Base-by-base conservation (phyloP, 2,329 filamentous ascomycete genomes). In the Cladosporium velox region DNA sequence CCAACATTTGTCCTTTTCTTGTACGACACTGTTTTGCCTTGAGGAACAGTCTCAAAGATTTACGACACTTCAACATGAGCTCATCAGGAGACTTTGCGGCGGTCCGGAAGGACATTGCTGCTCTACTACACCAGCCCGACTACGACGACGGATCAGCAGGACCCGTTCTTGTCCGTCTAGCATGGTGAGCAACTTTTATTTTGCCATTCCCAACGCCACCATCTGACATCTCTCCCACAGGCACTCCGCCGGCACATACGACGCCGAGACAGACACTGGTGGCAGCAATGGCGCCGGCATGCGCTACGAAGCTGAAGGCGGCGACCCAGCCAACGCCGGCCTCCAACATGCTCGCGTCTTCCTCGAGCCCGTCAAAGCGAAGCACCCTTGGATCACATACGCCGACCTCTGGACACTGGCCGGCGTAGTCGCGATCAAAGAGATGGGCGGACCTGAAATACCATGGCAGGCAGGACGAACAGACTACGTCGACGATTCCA, bases 131-230 rank as follows among this genome's bases (percentile, higher is more conserved):
- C 64, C 72, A 88, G 74, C 87, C 87, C 26, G 85, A 81, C 69
- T 89, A 89, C 74, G 87, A 89, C 71, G 87, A 90, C 76, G 87
- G 87, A 21, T 87, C 84, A 66, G 85, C 86, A 34, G 87, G 87
- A 1, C 87, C 87, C 0, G 85, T 89, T 0, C 83, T 89, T 60
- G 86, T 89, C 65, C 84, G 87, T 14, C 79, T 89, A 49, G 87
- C 87, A 65, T 89, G 86, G 86, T 85, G 77, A 69, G 79, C 76
- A 11, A 2, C 49, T 52, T 54, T 5, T 38, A n/a, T 11, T 47
- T n/a, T 34, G 49, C 26, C 55, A 26, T 41, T 21, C 11, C 34
- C 49, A 52, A 49, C 3, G 47, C 59, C 47, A n/a, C 59, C 12
- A 1, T n/a, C 44, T 52, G 14, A 62, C 47, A 58, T 47, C 52